Base-by-base conservation (phyloP, 805 yeast species). In the Martiniozyma abietophila region DNA sequence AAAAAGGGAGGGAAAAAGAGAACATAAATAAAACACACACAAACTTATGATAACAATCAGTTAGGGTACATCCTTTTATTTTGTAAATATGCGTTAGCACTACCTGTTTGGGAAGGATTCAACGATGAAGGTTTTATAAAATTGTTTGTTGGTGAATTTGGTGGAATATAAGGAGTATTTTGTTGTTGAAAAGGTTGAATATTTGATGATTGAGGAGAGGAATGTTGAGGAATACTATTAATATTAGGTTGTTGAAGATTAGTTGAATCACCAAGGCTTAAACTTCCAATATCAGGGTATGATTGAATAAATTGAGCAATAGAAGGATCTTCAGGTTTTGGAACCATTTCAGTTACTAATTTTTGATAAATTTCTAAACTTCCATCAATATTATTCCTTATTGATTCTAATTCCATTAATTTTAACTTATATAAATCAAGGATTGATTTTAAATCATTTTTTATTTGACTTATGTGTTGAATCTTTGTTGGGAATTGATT, bases 381-480 rank as follows among this genome's bases (percentile, higher is more conserved):
- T 31, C 65, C 65, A 37, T 72, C 72, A 36, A 89, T 67, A 42
- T 82, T 80, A 41, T 71, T 70, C 48, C 84, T 80, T 46, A 89
- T 63, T 15, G 72, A 72, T 41, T 76, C 62, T 40, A 89, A 61
- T 42, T 89, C 96, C 46, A 86, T 82, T 51, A 80, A 75, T 48
- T 84, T 72, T 29, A 72, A 69, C 24, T 84, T 69, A 54, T 84
- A 81, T 54, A 82, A 74, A 38, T 84, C 95, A 42, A 92, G 74
- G 47, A 77, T 60, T 48, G 73, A 73, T 11, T 83, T 83, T 40
- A 92, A 64, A 41, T 75, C 71, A 0, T 86, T 84, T 43, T 94
- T 74, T 32, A 84, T 61, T 4, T 86, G 74, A 12, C 80, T 69
- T 1, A 86, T 65, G 10, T 75, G 68, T 34, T 85, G 83, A 53